Conservation (phyloP, 2,329 filamentous ascomycete species). For the Aspergillus candidus region DNA sequence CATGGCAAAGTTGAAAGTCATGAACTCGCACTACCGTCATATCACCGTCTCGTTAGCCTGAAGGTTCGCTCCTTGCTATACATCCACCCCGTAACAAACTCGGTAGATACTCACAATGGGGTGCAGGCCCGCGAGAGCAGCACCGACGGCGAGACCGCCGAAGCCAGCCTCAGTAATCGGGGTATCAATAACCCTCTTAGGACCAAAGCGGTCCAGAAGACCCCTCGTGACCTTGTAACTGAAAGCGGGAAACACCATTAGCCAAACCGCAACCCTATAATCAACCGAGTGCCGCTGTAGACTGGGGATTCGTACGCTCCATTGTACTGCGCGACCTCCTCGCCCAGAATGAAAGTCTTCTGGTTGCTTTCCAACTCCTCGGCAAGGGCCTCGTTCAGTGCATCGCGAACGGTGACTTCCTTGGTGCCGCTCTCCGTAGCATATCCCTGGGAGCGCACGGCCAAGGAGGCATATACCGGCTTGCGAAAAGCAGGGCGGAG, state of each 20-base stretch:
- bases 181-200: slow-evolving; percentile 95
- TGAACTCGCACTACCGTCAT: slow-evolving; percentile 79
- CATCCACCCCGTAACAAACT: background rate
- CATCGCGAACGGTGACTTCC: slow-evolving; percentile 95
- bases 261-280: too few relatives aligned
- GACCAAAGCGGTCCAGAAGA: slow-evolving; percentile 91
- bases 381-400: slow-evolving; percentile 92
- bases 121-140: slow-evolving; percentile 88
- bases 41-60: background rate
- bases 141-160: slow-evolving; percentile 85
- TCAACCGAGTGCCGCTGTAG: too few relatives aligned
- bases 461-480: slow-evolving; percentile 43
- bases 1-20: slow-evolving; percentile 99
- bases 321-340: slow-evolving; percentile 99
- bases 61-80: background rate
- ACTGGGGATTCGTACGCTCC: slow-evolving; percentile 59
- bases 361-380: slow-evolving; percentile 93
- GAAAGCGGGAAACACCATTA: slow-evolving; percentile 10
- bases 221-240: slow-evolving; percentile 99
- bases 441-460: slow-evolving; percentile 49
- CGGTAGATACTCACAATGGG: slow-evolving; percentile 65
- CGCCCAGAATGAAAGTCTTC: slow-evolving; percentile 93
- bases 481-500: slow-evolving; percentile 51
- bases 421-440: slow-evolving; percentile 61
- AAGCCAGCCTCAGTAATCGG: slow-evolving; percentile 98